These are phyloP conservation scores for Tetrahymena malaccensis DNA, from an alignment of 73 alveolate species.

Conservation along the genomic window DNA sequence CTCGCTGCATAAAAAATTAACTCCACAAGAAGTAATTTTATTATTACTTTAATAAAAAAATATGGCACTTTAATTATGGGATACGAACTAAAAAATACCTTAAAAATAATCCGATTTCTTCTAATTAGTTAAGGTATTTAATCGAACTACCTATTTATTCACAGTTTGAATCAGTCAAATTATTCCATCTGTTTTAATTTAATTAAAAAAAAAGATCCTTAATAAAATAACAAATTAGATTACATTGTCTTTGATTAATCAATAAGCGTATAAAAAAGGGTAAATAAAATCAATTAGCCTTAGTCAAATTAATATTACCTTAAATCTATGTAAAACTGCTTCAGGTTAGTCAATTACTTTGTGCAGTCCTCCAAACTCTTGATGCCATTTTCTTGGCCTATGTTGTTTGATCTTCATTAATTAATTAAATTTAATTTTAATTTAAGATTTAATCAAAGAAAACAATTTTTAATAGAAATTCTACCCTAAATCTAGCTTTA, in stretches of 20 bases:
- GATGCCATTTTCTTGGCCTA: background rate
- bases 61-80: background rate
- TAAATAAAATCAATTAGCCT: background rate
- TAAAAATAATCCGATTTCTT: background rate
- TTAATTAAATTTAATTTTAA: background rate
- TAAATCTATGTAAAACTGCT: background rate
- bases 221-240: background rate
- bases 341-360: background rate
- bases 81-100: background rate
- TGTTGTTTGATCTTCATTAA: background rate
- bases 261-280: background rate
- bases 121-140: background rate
- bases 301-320: background rate
- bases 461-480: background rate
- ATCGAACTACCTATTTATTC: background rate
- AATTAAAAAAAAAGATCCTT: background rate
- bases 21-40: background rate
- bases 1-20: background rate
- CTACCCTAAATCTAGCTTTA: background rate
- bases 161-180: background rate
- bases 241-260: background rate
- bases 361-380: background rate
- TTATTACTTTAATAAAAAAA: background rate
- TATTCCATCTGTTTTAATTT: background rate
- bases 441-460: background rate